Evolutionary conservation across 164 flowering plant species (phyloP), one percentile per base, ranked within the genome.

Genomic region (Magnolia changhungtana): DNA sequence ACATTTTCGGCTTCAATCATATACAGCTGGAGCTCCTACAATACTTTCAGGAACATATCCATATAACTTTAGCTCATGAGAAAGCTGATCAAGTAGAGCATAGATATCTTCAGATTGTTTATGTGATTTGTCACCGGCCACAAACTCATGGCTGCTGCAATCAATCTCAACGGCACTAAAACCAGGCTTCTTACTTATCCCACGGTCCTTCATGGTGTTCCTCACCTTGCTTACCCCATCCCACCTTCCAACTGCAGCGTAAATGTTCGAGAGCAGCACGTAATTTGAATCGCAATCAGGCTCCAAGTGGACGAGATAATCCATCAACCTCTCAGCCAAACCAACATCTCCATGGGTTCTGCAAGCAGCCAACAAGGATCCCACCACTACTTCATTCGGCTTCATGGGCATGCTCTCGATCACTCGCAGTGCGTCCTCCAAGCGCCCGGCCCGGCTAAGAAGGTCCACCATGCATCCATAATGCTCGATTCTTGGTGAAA

Each of bases 171-270:
- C 84, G 86, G 90, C 85, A 80, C 91, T 87, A 70, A 65, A 75
- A 59, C 91, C 93, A 1, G 88, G 89, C 70, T 81, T 72, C 84
- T 90, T 90, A 67, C 67, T 84, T n/a, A 89, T 55, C 51, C 84
- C 86, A 73, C 83, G 83, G 37, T 78, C 79, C 63, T 81, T 85
- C 67, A 87, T 75, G 6, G 63, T n/a, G 55, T 51, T 72, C 82
- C 87, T 85, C 75, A 87, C 69, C 73, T 75, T 76, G 21, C 76
- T 83, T 16, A 77, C 87, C 64, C 73, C 72, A 20, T 78, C 83
- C 94, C 92, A 90, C 74, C 84, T 85, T 61, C 79, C 86, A 23
- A 74, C 82, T 8, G 71, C 73, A 14, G 86, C 88, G 81, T 90
- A 88, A 0, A 90, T 84, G 75, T 85, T 84, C 0, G 90, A 88